Conservation (phyloP, 371 early-diverging fungal genomes). For the Rhizopus stolonifer region DNA sequence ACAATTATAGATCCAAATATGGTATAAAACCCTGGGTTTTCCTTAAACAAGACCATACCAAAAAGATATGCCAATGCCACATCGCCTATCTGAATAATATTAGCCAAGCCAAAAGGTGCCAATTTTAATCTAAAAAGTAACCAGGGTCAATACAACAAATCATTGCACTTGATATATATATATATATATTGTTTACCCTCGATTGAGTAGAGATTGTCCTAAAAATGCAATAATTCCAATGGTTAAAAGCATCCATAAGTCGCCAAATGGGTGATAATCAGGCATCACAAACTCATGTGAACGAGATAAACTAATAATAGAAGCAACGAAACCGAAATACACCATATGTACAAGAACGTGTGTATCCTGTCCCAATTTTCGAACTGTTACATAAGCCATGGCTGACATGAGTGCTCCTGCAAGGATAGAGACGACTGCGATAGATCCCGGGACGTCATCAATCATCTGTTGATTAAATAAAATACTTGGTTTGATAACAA, state of each 20-base stretch:
- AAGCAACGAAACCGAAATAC: conserved; percentile 71
- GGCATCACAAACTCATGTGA: conserved; percentile 14
- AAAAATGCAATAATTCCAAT: conserved; percentile 66
- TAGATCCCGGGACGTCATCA: conserved; percentile 8
- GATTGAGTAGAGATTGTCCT: conserved; percentile 72
- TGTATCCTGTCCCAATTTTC: conserved; percentile 61
- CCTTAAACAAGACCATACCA: conserved; percentile 67
- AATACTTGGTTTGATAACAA: conserved; percentile 64
- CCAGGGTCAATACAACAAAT: too few species aligned
- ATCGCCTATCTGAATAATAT: conserved; percentile 71
- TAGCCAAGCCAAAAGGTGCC: conserved; percentile 66
- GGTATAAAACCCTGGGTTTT: conserved; percentile 54
- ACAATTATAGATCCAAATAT: conserved; percentile 64
- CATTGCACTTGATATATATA: too few species aligned
- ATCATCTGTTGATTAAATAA: conserved; percentile 39
- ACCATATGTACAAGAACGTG: conserved; percentile 74
- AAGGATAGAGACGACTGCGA: conserved; percentile 48
- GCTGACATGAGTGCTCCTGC: conserved; percentile 59
- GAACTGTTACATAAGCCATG: conserved; percentile 68
- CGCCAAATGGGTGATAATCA: background rate
- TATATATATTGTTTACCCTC: conserved; percentile 36
- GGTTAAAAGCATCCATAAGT: conserved; percentile 25
- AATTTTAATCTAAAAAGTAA: conserved; percentile 58
- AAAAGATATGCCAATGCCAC: conserved; percentile 76
- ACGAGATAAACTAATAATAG: conserved; percentile 21